phyloP scores from a whole-genome alignment of 805 yeast genomes.

The Nakazawaea ishiwadae region DNA sequence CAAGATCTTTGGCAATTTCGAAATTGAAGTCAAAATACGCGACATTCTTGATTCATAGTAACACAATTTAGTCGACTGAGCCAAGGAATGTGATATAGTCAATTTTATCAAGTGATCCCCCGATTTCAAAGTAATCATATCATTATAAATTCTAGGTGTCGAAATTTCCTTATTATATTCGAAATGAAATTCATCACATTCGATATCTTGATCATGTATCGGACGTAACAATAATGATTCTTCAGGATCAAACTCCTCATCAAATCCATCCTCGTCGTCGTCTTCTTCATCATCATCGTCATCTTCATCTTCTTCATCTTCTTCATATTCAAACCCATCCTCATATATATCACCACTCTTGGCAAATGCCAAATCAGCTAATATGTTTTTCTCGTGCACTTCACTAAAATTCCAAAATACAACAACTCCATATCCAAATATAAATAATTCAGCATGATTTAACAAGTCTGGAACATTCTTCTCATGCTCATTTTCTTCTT shows the following conservation, averaged over 20 bases:
- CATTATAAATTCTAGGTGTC: conserved; percentile 77
- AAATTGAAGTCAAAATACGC: conserved; percentile 73
- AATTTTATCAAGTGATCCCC: conserved; percentile 91
- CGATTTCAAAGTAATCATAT: conserved; percentile 83
- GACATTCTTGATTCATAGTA: conserved; percentile 91
- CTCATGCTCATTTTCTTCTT: background rate
- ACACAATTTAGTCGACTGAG: conserved; percentile 90
- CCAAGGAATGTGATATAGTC: conserved; percentile 93
- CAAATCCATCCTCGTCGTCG: conserved; percentile 24
- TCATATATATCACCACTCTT: conserved; percentile 35
- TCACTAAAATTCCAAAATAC: conserved; percentile 97
- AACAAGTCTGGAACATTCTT: conserved; percentile 21
- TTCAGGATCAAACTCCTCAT: conserved; percentile 11
- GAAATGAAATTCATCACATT: conserved; percentile 82
- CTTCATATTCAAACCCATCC: conserved; percentile 38
- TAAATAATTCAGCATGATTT: conserved; percentile 82
- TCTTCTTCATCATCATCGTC: conserved; percentile 30
- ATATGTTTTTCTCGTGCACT: conserved; percentile 83
- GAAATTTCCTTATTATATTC: conserved; percentile 48
- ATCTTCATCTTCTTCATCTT: conserved; percentile 34
- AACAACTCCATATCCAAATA: conserved; percentile 90
- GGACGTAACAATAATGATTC: conserved; percentile 60
- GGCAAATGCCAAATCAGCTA: conserved; percentile 87
- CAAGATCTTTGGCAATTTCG: conserved; percentile 82
- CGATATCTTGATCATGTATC: conserved; percentile 82